Base-by-base conservation (phyloP, 176 grass and related monocot genomes). In the Coix lacrymajobi region DNA sequence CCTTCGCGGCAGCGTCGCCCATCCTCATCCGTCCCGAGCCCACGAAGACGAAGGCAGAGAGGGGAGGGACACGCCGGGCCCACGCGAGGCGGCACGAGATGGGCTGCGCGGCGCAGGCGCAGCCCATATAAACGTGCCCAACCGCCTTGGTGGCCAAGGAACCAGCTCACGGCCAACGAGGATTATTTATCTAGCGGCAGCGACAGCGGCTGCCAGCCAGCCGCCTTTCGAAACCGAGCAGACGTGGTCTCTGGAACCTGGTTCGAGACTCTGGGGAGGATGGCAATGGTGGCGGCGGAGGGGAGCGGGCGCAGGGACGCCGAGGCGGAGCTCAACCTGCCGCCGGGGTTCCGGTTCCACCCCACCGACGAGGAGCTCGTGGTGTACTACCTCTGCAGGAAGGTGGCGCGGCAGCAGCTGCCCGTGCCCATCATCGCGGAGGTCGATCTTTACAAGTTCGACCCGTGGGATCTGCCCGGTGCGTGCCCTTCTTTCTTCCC, bases 311-410 rank as follows among this genome's bases (percentile, higher is more conserved):
- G 75, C 62, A 87, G 91, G 83, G 91, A 93, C 83, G 91, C 88
- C 60, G 91, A 93, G 81, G 91, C 85, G 33, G 91, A 93, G 73
- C 88, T 93, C 66, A 90, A 93, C 88, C 88, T 98, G 75, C 96
- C 92, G 15, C 96, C 96, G 32, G 96, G 96, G 14, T 98, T 95
- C 68, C 91, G 96, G 1, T 98, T 98, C 89, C 96, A 98, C 80
- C 96, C 96, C 14, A 98, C 96, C 17, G 96, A 98, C 52, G 92
- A 95, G 80, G 96, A 98, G 91, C 92, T 98, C 5, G 91, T 93
- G 8, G 81, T 88, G 67, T 73, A 93, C 84, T 93, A 93, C 78
- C 88, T 93, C 49, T 93, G 91, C 91, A 15, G 78, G 77, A 90
- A 60, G 91, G 88, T 87, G 49, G 88, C 82, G 11, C 54, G 61